phyloP scores from a whole-genome alignment of 2,329 filamentous ascomycete species.

The Penicillium sp. region DNA sequence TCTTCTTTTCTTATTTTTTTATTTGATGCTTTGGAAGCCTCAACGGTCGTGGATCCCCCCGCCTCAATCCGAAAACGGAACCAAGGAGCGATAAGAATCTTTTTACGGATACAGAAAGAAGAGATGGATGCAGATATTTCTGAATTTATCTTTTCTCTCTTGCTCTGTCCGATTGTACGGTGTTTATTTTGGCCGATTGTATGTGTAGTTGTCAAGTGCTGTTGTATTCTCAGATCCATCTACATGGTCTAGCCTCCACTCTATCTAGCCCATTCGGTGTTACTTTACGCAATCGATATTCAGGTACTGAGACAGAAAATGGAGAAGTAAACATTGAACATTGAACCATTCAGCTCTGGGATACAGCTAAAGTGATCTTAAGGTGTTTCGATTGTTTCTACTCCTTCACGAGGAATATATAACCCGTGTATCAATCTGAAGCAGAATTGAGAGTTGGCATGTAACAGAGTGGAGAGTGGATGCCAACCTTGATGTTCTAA shows the following conservation, averaged over 20 bases:
- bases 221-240: neutral
- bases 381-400: too few species aligned
- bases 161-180: neutral
- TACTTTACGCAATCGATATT: neutral
- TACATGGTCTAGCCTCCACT: neutral
- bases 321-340: too few species aligned
- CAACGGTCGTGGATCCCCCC: constrained; percentile 35
- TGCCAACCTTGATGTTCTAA: constrained; percentile 1
- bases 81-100: constrained; percentile 22
- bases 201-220: too few species aligned
- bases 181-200: neutral
- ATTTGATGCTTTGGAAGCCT: constrained; percentile 10
- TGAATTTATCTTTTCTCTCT: neutral
- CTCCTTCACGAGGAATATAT: too few species aligned
- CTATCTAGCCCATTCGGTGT: neutral
- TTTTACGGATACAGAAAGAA: too few species aligned
- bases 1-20: constrained; percentile 2
- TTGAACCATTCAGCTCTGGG: too few species aligned
- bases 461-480: neutral
- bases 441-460: neutral
- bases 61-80: constrained; percentile 37
- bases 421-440: neutral
- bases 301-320: too few species aligned
- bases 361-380: too few species aligned
- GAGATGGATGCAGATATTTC: constrained; percentile 14